A percentile compares a stretch with the other conserved stretches of the same genome.
Evolutionary conservation across 2,329 filamentous ascomycete genomes (phyloP).

Genomic region (Ophiocordyceps camponoti-rufipedis): DNA sequence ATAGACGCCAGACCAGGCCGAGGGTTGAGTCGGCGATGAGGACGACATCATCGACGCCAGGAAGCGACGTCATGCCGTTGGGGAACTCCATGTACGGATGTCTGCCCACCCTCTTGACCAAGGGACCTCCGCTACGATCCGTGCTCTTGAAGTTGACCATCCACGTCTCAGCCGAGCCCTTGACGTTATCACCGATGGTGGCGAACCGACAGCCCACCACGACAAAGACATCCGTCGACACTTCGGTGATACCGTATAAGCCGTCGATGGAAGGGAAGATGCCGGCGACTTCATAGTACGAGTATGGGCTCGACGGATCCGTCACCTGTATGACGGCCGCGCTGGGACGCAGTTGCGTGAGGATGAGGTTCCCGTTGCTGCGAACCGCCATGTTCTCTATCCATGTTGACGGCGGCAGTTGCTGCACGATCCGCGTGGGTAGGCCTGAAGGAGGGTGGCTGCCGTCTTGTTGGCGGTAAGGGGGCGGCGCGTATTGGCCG

Average conservation of each 20-base stretch:
- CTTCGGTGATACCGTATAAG: constrained; percentile 2
- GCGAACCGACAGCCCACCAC: constrained; percentile 2
- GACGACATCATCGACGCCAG: background rate
- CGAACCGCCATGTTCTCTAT: constrained; percentile 3
- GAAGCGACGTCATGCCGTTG: background rate
- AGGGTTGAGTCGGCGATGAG: background rate
- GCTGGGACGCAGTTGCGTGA: constrained; percentile 1
- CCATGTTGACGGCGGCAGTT: constrained; percentile 1
- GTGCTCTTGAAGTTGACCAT: background rate
- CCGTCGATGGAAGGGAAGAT: background rate
- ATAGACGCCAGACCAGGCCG: background rate
- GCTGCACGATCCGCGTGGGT: background rate
- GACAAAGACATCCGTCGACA: background rate
- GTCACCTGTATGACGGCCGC: constrained; percentile 1
- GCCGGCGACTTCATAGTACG: background rate
- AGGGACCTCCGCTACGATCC: background rate
- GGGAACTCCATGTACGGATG: background rate
- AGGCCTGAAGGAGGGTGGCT: background rate
- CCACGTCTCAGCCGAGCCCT: background rate
- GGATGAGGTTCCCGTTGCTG: constrained; percentile 2
- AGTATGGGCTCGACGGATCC: background rate
- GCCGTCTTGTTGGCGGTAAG: background rate
- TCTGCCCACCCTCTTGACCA: background rate
- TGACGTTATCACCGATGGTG: background rate
- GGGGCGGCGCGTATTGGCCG: background rate